Evolutionary conservation across 768 basidiomycete species (phyloP), one percentile per base, ranked within the genome.

Genomic region (Phylloporus scabripes): DNA sequence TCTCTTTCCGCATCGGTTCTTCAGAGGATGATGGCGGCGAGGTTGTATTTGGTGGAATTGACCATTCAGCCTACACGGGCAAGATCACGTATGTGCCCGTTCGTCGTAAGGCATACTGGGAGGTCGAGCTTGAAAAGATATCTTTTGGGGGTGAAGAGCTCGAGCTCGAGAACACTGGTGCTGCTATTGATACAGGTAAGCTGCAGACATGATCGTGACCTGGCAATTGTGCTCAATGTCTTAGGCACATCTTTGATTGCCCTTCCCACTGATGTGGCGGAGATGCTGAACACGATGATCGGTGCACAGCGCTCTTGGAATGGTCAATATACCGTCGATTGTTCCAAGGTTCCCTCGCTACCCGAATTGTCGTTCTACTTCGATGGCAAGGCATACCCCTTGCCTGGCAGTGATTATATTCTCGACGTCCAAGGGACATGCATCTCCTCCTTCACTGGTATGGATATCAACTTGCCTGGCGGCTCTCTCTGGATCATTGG

Each of bases 61-160:
- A 99, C 66, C 45, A 68, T 10, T 57, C 57, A 21, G 86, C 89
- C 29, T 97, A 87, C 73, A 79, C 67, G 5, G 96, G 96, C 66
- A 73, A 83, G 62, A 77, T 99, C 51, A 61, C 67, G 20, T 98
- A 98, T 60, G 92, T 87, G 26, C 95, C 96, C 44, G 76, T 99
- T 45, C 85, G 94, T 59, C 82, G 92, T 59, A 92, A 90, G 77
- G 96, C 92, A 5, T 98, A 96, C 72, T 96, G 94, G 94, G 95
- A 98, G 70, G 92, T 98, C 40, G 92, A 96, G 66, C 85, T 99
- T 23, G 77, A 90, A 71, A 83, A 84, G 66, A 75, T 99, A 53
- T 60, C 72, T 4, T 94, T 99, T 49, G 96, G 94, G 42, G 75
- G 83, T 38, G 95, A 98, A 41, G 79, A 74, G 34, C 78, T 98